Evolutionary conservation across 2,329 filamentous ascomycete genomes (phyloP), one percentile per base, ranked within the genome.

Genomic region (Apiospora aurea): DNA sequence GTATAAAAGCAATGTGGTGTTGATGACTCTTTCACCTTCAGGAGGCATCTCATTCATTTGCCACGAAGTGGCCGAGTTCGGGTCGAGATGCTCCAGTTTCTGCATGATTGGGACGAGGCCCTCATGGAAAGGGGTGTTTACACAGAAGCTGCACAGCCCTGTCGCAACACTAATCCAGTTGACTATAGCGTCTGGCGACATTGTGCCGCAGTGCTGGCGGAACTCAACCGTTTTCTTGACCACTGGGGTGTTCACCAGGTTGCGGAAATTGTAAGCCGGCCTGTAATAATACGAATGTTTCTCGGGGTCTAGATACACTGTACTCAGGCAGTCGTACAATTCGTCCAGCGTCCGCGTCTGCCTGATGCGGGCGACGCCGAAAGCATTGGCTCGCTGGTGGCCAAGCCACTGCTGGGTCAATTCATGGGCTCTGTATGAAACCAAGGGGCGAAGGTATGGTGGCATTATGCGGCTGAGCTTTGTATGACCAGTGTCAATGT

Each of bases 161-260:
- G 46, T 43, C 8, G 43, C 61, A 11, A 72, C 71, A 7, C 46
- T 34, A 29, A 70, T 57, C 71, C 71, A 72, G 34, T 70, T 49
- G 10, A 18, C 46, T 46, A 72, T 72, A 21, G 71, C 68, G 4
- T 38, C 67, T 13, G 71, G 24, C n/a, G 47, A 61, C 67, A 72
- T 38, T 4, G 71, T 72, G 6, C 70, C 70, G 14, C 16, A n/a
- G 26, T 71, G 70, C 11, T 71, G 70, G 6, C 70, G 24, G 11
- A 68, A 71, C 66, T 71, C 70, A 29, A 71, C 18, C 13, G 70
- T 71, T 2, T 46, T 26, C 47, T 71, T 71, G 14, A 21, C 34
- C 16, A 67, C 61, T 34, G 29, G 43, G 21, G 21, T 26, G 10
- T 53, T 38, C 24, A 71, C 26, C 44, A 67, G 21, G 21, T 71